phyloP scores from a whole-genome alignment of 2,329 filamentous ascomycete species.

The Zalaria sp. region DNA sequence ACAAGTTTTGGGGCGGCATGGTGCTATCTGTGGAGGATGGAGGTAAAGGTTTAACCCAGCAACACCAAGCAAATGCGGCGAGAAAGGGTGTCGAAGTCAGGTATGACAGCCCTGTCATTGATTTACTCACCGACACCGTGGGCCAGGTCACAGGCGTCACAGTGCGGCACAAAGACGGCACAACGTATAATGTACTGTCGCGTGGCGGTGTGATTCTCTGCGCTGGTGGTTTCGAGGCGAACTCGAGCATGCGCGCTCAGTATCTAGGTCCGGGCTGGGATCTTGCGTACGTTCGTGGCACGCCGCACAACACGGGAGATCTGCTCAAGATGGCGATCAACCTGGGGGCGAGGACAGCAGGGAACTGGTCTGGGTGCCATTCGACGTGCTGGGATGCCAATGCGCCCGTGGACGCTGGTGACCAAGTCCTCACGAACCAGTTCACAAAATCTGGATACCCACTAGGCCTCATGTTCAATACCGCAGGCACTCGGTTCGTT shows the following conservation, averaged over 20 bases:
- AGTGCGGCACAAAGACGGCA: conserved; percentile 12
- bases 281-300: conserved; percentile 46
- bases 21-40: conserved; percentile 44
- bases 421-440: conserved; percentile 48
- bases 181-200: conserved; percentile 17
- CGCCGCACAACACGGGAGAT: conserved; percentile 50
- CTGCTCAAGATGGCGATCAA: conserved; percentile 40
- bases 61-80: conserved; percentile 31
- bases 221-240: conserved; percentile 52
- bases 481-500: conserved; percentile 45
- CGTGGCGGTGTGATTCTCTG: conserved; percentile 34
- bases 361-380: conserved; percentile 50
- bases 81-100: conserved; percentile 28
- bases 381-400: conserved; percentile 52
- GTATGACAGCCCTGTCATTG: conserved; percentile 32
- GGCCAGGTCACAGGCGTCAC: conserved; percentile 21
- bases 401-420: conserved; percentile 38
- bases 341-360: conserved; percentile 36
- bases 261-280: conserved; percentile 49
- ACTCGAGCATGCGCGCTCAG: conserved; percentile 39
- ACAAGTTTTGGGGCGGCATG: conserved; percentile 55
- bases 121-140: conserved; percentile 21
- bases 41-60: conserved; percentile 43
- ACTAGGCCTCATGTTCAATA: conserved; percentile 50
- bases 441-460: conserved; percentile 58